A percentile compares a stretch with the other conserved stretches of the same genome.
Evolutionary conservation across 2,329 filamentous ascomycete genomes (phyloP).

Genomic region (Exophiala calicioides): DNA sequence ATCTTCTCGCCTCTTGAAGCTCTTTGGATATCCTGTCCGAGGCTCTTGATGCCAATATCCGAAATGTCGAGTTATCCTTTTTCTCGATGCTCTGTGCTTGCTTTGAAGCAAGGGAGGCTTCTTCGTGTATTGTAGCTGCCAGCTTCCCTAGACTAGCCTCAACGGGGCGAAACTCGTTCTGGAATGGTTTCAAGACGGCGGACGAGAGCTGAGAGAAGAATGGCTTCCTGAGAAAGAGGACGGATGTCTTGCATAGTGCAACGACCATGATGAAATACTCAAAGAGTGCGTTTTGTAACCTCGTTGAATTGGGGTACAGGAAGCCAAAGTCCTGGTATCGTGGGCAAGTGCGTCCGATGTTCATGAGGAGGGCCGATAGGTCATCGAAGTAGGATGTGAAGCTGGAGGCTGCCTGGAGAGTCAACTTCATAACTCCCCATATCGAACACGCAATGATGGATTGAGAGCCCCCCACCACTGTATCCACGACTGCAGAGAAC

Average conservation of each 20-base stretch:
- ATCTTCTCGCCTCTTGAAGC: constrained; percentile 7
- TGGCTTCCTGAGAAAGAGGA: constrained; percentile 20
- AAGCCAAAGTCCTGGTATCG: constrained; percentile 26
- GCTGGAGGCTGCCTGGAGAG: constrained; percentile 21
- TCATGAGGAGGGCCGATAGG: constrained; percentile 29
- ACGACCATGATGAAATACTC: constrained; percentile 27
- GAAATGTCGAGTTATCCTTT: constrained; percentile 8
- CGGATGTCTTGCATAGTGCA: constrained; percentile 24
- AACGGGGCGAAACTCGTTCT: constrained; percentile 16
- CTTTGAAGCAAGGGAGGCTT: constrained; percentile 14
- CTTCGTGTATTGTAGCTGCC: constrained; percentile 7
- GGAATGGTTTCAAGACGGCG: constrained; percentile 17
- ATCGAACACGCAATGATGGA: constrained; percentile 20
- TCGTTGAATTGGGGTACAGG: constrained; percentile 23
- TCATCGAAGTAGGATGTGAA: constrained; percentile 31
- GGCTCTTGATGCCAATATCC: neutral
- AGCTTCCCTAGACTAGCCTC: constrained; percentile 1
- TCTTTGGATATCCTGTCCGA: constrained; percentile 28
- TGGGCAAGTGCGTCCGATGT: constrained; percentile 26
- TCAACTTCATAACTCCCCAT: constrained; percentile 30
- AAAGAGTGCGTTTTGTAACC: constrained; percentile 24
- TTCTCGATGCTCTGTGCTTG: constrained; percentile 6
- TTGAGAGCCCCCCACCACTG: constrained; percentile 28
- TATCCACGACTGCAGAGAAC: constrained; percentile 27
- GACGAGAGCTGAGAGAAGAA: constrained; percentile 13